Evolutionary conservation across 2,329 filamentous ascomycete species (phyloP), one percentile per base, ranked within the genome.

Genomic region (Didymella pinodella): DNA sequence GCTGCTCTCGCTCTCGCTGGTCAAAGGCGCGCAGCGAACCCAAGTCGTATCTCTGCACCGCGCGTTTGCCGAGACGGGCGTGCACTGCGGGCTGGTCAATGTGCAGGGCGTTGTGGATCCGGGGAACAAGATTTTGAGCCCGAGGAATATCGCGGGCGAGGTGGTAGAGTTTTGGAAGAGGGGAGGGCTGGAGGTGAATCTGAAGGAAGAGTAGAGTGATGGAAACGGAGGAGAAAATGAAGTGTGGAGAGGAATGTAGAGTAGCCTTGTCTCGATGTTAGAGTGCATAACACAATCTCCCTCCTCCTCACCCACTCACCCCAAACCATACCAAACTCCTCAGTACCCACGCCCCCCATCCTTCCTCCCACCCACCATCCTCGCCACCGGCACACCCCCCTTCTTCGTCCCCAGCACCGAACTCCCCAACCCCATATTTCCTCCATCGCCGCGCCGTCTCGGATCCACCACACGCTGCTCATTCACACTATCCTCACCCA

Each of bases 11-110:
- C 71, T 85, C 6, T 83, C 81, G 2, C 73, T 84, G 52, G 77
- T 77, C 44, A 86, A 86, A 65, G 80, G 83, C 1, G 78, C 83
- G 0, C 83, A 86, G 73, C 72, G 80, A 18, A 84, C 82, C 41
- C 68, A 85, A 65, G 76, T 83, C 10, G 71, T 81, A 56, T 81
- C 75, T 16, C 70, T 85, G 62, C 65, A 74, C 22, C 71, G 74
- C 54, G 77, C 77, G 8, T 84, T 79, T 54, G 63, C 64, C 11
- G 67, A 76, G 49, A 78, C 78, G 2, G 73, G 72, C 3, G 78
- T 86, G 2, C 82, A 84, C 57, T 68, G 83, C 18, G 83, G 79
- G 0, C 65, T 85, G 18, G 68, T 86, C 2, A 77, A 70, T 47
- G 78, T 85, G 0, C 79, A 78, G 3, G 83, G 83, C 0, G 63